A percentile compares a stretch with the other conserved stretches of the same genome.
phyloP scores from a whole-genome alignment of 2,329 filamentous ascomycete species.

The Parascedosporium putredinis region DNA sequence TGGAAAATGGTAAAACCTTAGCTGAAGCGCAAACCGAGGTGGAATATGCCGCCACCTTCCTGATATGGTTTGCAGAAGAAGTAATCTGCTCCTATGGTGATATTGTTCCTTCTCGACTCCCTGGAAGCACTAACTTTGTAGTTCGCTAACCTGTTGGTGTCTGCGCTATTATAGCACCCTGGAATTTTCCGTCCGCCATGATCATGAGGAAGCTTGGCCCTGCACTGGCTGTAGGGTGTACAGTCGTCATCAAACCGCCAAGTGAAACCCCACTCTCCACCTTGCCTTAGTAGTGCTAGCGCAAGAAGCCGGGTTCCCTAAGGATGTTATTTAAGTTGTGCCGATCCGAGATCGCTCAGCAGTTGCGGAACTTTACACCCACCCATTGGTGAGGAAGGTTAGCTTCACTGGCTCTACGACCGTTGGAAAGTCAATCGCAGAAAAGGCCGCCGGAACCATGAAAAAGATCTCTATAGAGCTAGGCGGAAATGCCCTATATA shows the following conservation, averaged over 20 bases:
- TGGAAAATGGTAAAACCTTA: constrained; percentile 75
- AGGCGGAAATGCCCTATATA: constrained; percentile 65
- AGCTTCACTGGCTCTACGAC: constrained; percentile 57
- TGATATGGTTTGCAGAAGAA: constrained; percentile 56
- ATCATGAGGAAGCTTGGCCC: constrained; percentile 35
- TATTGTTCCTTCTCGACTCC: constrained; percentile 44
- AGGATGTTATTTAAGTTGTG: constrained; percentile 78
- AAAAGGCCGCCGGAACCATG: constrained; percentile 55
- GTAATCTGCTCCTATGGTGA: constrained; percentile 38
- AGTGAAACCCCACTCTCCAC: constrained; percentile 84
- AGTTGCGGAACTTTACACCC: constrained; percentile 42
- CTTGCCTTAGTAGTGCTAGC: constrained; percentile 76
- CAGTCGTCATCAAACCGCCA: constrained; percentile 76
- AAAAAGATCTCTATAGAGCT: constrained; percentile 69
- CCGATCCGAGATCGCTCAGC: constrained; percentile 73
- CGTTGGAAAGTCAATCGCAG: constrained; percentile 47
- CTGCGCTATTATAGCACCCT: constrained; percentile 22
- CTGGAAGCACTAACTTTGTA: constrained; percentile 40
- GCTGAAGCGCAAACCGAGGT: constrained; percentile 49
- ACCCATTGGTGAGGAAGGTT: constrained; percentile 49
- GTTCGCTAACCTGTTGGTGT: constrained; percentile 23
- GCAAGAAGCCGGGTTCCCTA: constrained; percentile 73
- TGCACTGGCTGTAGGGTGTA: constrained; percentile 60
- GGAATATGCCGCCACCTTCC: constrained; percentile 47
- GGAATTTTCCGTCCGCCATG: constrained; percentile 53